Evolutionary conservation across 768 basidiomycete genomes (phyloP).

Genomic region (Gyrodon lividus): DNA sequence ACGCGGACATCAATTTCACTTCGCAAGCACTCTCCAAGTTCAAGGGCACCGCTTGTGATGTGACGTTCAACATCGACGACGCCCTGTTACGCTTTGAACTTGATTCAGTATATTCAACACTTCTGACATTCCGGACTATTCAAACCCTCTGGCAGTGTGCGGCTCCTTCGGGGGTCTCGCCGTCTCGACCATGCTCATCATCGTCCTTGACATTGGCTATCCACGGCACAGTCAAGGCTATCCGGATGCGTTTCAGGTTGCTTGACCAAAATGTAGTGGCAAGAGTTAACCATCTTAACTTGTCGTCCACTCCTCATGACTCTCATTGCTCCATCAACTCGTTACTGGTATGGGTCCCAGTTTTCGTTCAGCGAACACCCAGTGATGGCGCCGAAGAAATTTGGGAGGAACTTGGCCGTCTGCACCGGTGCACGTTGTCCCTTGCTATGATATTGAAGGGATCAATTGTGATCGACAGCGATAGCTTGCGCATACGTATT

Average conservation of each 20-base stretch:
- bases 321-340: constrained; percentile 40
- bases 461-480: constrained; percentile 54
- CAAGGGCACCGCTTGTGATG: constrained; percentile 33
- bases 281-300: constrained; percentile 31
- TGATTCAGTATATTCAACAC: constrained; percentile 64
- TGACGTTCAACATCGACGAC: constrained; percentile 51
- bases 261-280: constrained; percentile 48
- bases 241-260: constrained; percentile 50
- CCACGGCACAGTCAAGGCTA: constrained; percentile 36
- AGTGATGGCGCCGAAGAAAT: constrained; percentile 37
- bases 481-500: constrained; percentile 72
- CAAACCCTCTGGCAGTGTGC: constrained; percentile 35
- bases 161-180: constrained; percentile 15
- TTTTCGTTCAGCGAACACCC: constrained; percentile 39
- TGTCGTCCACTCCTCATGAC: constrained; percentile 15
- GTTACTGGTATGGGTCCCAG: constrained; percentile 57
- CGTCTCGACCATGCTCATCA: constrained; percentile 17
- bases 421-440: constrained; percentile 52
- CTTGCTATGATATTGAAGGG: constrained; percentile 30
- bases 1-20: constrained; percentile 28
- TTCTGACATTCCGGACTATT: constrained; percentile 61
- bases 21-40: constrained; percentile 3
- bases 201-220: constrained; percentile 22
- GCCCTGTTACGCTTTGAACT: constrained; percentile 55
- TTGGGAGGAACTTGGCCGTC: constrained; percentile 75